Conservation (phyloP, 2,329 filamentous ascomycete species). For the Neofusicoccum sp. region DNA sequence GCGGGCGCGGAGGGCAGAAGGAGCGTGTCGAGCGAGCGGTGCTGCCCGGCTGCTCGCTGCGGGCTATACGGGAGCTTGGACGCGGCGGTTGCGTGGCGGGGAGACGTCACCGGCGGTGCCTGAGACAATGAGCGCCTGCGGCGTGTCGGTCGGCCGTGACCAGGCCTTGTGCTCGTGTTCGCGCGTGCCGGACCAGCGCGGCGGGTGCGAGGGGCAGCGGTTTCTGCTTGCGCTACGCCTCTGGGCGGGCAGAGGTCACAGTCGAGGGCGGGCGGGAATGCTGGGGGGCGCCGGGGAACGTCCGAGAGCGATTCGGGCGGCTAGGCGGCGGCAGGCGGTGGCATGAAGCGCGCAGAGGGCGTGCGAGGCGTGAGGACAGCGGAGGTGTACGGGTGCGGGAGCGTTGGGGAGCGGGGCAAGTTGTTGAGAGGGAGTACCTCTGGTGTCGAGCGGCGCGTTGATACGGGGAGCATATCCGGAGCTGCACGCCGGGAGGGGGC, state of each 20-base stretch:
- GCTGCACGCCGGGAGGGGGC: constrained; percentile 12
- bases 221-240: constrained; percentile 8
- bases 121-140: constrained; percentile 6
- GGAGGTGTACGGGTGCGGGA: neutral
- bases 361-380: neutral
- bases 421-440: constrained; percentile 17
- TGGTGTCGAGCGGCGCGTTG: constrained; percentile 6
- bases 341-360: constrained; percentile 2
- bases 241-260: neutral
- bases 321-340: neutral
- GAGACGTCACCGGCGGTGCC: constrained; percentile 14
- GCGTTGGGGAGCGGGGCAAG: constrained; percentile 12
- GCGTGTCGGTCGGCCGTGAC: constrained; percentile 4
- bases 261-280: constrained; percentile 1
- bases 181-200: constrained; percentile 6
- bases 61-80: constrained; percentile 2
- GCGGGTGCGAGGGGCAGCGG: neutral
- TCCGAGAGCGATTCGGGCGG: constrained; percentile 7
- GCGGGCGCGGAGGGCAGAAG: neutral
- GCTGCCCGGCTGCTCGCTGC: constrained; percentile 8
- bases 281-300: constrained; percentile 4
- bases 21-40: neutral
- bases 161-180: constrained; percentile 4
- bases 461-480: constrained; percentile 6
- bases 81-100: constrained; percentile 15